A percentile compares a stretch with the other conserved stretches of the same genome.
Conservation (phyloP, 2,329 filamentous ascomycete genomes). For the Lasiodiplodia citricola region DNA sequence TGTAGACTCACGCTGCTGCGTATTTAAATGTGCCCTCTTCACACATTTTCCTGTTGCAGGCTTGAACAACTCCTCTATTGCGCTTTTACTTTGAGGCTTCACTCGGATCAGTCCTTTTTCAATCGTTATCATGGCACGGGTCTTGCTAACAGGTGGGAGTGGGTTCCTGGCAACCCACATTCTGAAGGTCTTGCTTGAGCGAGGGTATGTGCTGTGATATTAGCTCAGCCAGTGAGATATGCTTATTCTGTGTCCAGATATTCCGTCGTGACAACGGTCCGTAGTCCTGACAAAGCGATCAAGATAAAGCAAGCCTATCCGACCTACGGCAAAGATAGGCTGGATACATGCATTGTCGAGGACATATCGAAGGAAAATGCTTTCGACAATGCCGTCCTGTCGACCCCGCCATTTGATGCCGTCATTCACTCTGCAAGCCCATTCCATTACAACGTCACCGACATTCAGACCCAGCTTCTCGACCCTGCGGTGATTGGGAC, state of each 20-base stretch:
- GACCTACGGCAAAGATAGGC: conserved; percentile 54
- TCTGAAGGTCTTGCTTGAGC: too few species aligned
- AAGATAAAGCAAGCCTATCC: conserved; percentile 58
- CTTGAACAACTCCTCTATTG: too few species aligned
- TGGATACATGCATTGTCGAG: conserved; percentile 67
- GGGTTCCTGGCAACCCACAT: too few species aligned
- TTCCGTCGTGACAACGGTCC: conserved; percentile 62
- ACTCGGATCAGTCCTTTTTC: too few species aligned
- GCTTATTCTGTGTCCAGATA: conserved; percentile 43
- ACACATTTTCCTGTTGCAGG: rapidly evolving
- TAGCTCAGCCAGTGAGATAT: too few species aligned
- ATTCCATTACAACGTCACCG: conserved; percentile 24
- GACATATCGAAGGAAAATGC: conserved; percentile 67
- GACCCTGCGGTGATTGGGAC: conserved; percentile 35
- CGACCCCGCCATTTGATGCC: conserved; percentile 25
- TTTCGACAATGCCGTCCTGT: conserved; percentile 29
- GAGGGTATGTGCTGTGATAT: too few species aligned
- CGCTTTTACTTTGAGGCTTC: too few species aligned
- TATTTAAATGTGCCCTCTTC: too few species aligned
- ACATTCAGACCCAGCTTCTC: conserved; percentile 36
- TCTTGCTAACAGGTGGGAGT: too few species aligned
- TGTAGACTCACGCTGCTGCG: too few species aligned
- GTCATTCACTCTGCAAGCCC: conserved; percentile 31
- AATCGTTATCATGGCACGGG: too few species aligned
- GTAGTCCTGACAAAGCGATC: conserved; percentile 61